Evolutionary conservation across 805 yeast genomes (phyloP), one percentile per base, ranked within the genome.

Genomic region (Myxozyma melibiosi): DNA sequence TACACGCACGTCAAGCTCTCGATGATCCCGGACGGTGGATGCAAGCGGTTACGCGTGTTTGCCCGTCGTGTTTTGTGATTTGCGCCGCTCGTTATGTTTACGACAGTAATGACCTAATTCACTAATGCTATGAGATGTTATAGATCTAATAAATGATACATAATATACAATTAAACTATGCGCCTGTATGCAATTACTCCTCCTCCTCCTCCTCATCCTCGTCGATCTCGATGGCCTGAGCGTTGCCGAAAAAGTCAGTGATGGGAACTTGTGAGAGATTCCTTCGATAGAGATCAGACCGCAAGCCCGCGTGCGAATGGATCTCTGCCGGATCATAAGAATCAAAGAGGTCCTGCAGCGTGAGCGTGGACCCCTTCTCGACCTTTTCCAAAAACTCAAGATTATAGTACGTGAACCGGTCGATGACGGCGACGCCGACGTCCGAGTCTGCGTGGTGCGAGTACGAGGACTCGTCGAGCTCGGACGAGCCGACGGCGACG

Each of bases 401-500:
- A 51, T 90, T 91, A 73, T 83, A 90, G 71, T 90, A 91, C 0
- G 99, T 94, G 75, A 94, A 94, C 66, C 99, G 78, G 71, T 94
- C 99, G 67, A 94, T 94, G 11, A 94, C 97, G 0, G 99, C 97
- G 50, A 94, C 98, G 6, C 99, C 99, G 47, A 94, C 83, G 67
- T 92, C 97, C 43, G 86, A 82, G 70, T 94, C 99, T 1, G 97
- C 89, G 71, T 90, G 96, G 68, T 94, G 98, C 1, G 97, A 90
- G 69, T 90, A 94, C 1, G 96, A 89, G 49, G 92, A 84, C 73
- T 94, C 97, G 53, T 86, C 96, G 6, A 89, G 62, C 63, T 80
- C 86, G 8, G 96, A 87, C 0, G 97, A 90, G 0, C 99, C 99
- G 34, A 92, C 95, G 0, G 97, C 89, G 51, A 94, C 73, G 44